Evolutionary conservation across 78 protist species (phyloP), one percentile per base, ranked within the genome.

Genomic region (Chrysochromulina tobinii): DNA sequence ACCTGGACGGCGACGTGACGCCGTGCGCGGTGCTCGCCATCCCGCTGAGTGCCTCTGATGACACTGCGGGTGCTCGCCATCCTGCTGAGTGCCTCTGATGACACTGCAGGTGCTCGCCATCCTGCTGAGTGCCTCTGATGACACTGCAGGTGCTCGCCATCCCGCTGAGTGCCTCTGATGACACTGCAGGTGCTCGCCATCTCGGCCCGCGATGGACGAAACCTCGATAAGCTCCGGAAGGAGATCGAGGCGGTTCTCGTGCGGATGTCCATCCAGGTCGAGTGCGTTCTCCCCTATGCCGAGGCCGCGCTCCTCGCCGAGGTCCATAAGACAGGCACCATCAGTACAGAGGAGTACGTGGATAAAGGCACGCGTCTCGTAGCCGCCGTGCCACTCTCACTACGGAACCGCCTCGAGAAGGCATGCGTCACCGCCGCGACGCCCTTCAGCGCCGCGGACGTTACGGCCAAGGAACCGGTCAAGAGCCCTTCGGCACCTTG

Each of bases 321-420:
- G 58, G 20, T 87, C 38, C 90, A 66, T 61, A 66, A 66, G 58
- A 66, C 8, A 3, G 90, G 90, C 25, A 87, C 90, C 4, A 51
- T 87, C 64, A 20, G 38, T 5, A 66, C 64, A 61, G 90, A 87
- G 79, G 61, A 51, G 27, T 87, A 23, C 61, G 59, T 1, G n/a
- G 81, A 48, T 20, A 0, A 38, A 3, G 90, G 90, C 27, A 66
- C 81, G 8, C 57, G 17, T 4, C 59, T 87, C 9, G 57, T 27
- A 1, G 90, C 90, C 20, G 38, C 20, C 90, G 81, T 87, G 55
- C 90, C 90, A 7, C 90, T 38, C 61, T 48, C 77, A 0, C 89
- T 86, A 9, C 1, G 38, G 9, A 51, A 23, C 66, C 12, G 23
- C 12, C 79, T 87, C 61, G 50, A 5, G 15, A 58, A 85, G 89